Evolutionary conservation across 805 yeast genomes (phyloP), one percentile per base, ranked within the genome.

Genomic region (Kuraishia borneana): DNA sequence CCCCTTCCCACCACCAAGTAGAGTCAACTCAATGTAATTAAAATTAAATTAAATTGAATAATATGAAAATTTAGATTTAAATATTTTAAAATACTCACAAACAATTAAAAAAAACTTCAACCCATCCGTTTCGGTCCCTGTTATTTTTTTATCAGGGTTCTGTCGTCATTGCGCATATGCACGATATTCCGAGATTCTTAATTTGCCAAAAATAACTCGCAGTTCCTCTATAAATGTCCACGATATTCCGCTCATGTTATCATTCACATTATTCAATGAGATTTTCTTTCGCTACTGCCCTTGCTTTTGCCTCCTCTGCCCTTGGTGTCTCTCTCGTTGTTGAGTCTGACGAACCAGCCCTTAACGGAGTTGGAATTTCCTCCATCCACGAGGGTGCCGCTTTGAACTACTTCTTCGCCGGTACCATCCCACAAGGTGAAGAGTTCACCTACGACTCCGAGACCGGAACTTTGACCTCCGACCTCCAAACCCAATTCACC

Each of bases 351-450:
- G 36, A 54, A 36, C 18, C 47, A 5, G 40, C 36, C 6, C 34
- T 62, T 33, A 38, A 58, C 37, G 58, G 56, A 25, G 36, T 47
- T 14, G 56, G 53, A 30, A 37, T 61, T 26, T 39, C 46, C 32
- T 38, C 53, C 21, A 37, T 38, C 28, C 72, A 64, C 43, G 66
- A 59, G 44, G 71, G 70, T 43, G 71, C 71, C 34, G 71, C 60
- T 35, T 46, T 62, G 38, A 49, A 56, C 51, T 66, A 63, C 48
- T 42, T 60, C 23, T 55, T 59, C 49, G 39, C 58, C 30, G 53
- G 53, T 16, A 26, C 36, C 13, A 37, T 35, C 18, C 45, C 54
- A 26, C 33, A 20, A 18, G 32, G 23, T n/a, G 43, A 40, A 20
- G 39, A 39, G 9, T 41, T 51, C 21, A 32, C 40, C 31, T 58